Evolutionary conservation across 345 rosid species (phyloP).

Genomic region (Adansonia digitata): DNA sequence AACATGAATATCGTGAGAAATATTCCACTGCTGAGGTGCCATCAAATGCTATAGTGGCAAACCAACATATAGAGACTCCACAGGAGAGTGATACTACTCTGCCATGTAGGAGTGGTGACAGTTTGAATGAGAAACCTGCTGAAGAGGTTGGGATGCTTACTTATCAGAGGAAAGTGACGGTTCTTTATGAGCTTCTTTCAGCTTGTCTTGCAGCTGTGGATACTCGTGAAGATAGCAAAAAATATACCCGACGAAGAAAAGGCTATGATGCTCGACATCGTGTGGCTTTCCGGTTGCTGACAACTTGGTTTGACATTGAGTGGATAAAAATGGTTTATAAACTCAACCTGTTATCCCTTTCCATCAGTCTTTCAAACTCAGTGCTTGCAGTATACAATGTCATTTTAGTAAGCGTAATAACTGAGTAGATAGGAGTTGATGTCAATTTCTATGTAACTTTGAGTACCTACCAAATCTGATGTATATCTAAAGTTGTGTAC

Average conservation of each 20-base stretch:
- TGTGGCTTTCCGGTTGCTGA: conserved; percentile 69
- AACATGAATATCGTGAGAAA: conserved; percentile 69
- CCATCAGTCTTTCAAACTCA: background rate
- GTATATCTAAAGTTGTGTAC: background rate
- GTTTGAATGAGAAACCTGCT: conserved; percentile 43
- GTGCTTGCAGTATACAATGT: conserved; percentile 1
- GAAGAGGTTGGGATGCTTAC: conserved; percentile 63
- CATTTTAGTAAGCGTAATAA: background rate
- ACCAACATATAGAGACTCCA: background rate
- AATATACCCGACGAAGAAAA: conserved; percentile 48
- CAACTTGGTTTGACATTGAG: conserved; percentile 81
- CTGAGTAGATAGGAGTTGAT: background rate
- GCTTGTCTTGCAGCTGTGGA: conserved; percentile 92
- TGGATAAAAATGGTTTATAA: conserved; percentile 81
- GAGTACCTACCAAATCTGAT: conserved; percentile 1
- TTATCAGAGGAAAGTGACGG: conserved; percentile 66
- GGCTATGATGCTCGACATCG: conserved; percentile 98
- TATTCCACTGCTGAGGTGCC: conserved; percentile 40
- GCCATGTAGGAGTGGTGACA: conserved; percentile 18
- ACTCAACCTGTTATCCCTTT: conserved; percentile 3
- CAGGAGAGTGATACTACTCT: background rate
- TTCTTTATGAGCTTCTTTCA: conserved; percentile 83
- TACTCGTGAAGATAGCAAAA: conserved; percentile 43
- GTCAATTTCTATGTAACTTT: conserved; percentile 8
- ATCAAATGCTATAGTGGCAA: conserved; percentile 23